A percentile compares a stretch with the other conserved stretches of the same genome.
These are phyloP conservation scores for Fallopia convolvulus DNA, from an alignment of 148 eudicot genomes.

Conservation along the genomic window DNA sequence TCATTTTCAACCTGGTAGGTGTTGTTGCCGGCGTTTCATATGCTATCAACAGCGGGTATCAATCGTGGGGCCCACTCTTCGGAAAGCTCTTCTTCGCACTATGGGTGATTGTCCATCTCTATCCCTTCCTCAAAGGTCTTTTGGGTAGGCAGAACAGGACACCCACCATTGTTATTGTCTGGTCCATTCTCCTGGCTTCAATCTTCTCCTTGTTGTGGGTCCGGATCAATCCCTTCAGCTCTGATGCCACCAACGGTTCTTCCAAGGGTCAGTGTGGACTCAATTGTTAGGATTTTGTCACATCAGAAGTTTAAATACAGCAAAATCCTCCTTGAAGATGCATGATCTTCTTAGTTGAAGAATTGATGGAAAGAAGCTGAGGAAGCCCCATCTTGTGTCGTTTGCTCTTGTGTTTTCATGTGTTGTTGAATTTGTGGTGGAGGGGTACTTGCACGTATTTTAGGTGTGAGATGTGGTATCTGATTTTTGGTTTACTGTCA, in stretches of 20 bases:
- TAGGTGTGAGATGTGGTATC: constrained; percentile 3
- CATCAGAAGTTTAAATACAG: background rate
- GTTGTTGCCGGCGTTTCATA: constrained; percentile 76
- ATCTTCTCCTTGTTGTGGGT: constrained; percentile 84
- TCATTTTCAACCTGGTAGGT: constrained; percentile 63
- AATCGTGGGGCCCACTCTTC: constrained; percentile 83
- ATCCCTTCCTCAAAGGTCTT: constrained; percentile 85
- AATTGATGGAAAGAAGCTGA: background rate
- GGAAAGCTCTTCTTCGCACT: constrained; percentile 75
- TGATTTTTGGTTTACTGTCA: background rate
- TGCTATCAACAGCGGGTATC: constrained; percentile 72
- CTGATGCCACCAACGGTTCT: constrained; percentile 23
- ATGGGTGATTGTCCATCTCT: constrained; percentile 78
- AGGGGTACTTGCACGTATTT: background rate
- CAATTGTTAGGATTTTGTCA: constrained; percentile 25
- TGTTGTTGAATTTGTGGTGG: background rate
- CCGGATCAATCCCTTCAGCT: constrained; percentile 68
- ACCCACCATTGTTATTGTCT: constrained; percentile 79
- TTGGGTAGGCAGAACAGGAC: constrained; percentile 72
- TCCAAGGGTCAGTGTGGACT: constrained; percentile 47
- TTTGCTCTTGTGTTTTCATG: background rate
- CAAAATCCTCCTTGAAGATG: background rate
- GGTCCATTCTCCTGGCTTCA: constrained; percentile 77
- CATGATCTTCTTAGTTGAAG: background rate
- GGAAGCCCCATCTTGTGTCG: background rate